Base-by-base conservation (phyloP, 108 stramenopile genomes). In the Hondaea fermentalgiana region DNA sequence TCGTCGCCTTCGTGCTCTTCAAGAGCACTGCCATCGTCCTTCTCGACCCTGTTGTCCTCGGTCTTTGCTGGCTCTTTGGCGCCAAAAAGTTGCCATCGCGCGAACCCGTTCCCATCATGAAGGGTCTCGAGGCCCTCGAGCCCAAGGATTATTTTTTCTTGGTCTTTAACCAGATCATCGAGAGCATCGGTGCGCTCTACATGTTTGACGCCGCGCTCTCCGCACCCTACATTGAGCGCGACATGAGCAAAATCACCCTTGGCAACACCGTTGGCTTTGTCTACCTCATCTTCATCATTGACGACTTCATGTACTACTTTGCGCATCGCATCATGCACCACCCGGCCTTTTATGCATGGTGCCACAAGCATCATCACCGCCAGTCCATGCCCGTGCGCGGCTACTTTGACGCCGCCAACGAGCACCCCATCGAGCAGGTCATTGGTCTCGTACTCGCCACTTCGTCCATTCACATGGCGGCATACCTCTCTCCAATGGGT, bases 291-390 rank as follows among this genome's bases (percentile, higher is more conserved):
- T 96, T 96, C 89, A 90, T 96, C 14, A 92, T 96, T 21, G 92
- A 97, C 92, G 97, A 97, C 72, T 28, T 94, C 44, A 91, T 94
- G 72, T 97, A 97, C 90, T 95, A 95, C 19, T 94, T 94, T 43
- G 93, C 95, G 44, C 97, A 97, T 90, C 95, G 95, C 59, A 23
- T 95, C 10, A 88, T 97, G 90, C 97, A 97, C 88, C 57, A 92
- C 59, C 95, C 96, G 25, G 71, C 72, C 49, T n/a, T 96, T 14
- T 97, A 97, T 91, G 93, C 96, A 3, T 89, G 94, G 64, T 90
- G 97, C 47, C 97, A 97, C 95, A 97, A 97, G 91, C 97, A 97
- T 92, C 97, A 97, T 93, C 97, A 97, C 89, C 92, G 96, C 58
- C 97, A 97, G 88, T 95, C 97, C 89, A 96, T 92, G 83, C 97